phyloP scores from a whole-genome alignment of 2,329 filamentous ascomycete genomes.

The Hypomyces rosellus region DNA sequence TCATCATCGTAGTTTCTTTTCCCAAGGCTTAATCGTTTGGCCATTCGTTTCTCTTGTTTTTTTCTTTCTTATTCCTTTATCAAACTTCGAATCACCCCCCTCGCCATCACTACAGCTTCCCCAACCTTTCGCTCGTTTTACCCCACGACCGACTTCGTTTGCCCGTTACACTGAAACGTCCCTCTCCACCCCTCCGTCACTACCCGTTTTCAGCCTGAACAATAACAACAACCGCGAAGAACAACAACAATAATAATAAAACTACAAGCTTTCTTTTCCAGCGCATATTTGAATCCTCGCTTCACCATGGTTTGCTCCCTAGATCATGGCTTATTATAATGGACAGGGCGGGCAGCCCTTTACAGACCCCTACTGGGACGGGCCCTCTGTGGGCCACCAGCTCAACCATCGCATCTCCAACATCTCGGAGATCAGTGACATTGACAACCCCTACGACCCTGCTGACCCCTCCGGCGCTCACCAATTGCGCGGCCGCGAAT shows the following conservation, averaged over 20 bases:
- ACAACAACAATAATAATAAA: no score
- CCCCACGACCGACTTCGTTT: no score
- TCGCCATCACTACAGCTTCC: no score
- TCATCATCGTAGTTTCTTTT: not conserved
- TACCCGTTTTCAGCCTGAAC: no score
- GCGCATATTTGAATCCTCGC: not conserved
- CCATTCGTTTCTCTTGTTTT: not conserved
- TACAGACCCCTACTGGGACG: slow-evolving; percentile 17
- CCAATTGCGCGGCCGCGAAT: slow-evolving; percentile 22
- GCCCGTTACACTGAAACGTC: no score
- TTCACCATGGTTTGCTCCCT: slow-evolving; percentile 18
- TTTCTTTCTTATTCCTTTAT: not conserved
- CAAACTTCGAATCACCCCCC: not conserved
- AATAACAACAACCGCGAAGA: no score
- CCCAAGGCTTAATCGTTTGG: not conserved
- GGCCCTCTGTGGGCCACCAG: slow-evolving; percentile 9
- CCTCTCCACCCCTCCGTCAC: no score
- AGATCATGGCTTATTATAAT: slow-evolving; percentile 26
- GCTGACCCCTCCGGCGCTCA: slow-evolving; percentile 12
- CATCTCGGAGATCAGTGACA: slow-evolving; percentile 27
- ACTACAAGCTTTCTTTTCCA: no score
- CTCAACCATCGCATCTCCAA: slow-evolving; percentile 29
- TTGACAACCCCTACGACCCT: slow-evolving; percentile 22
- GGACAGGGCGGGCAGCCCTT: slow-evolving; percentile 24
- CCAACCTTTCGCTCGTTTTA: no score